Base-by-base conservation (phyloP, 208 protist species). In the Phytomonas francai region DNA sequence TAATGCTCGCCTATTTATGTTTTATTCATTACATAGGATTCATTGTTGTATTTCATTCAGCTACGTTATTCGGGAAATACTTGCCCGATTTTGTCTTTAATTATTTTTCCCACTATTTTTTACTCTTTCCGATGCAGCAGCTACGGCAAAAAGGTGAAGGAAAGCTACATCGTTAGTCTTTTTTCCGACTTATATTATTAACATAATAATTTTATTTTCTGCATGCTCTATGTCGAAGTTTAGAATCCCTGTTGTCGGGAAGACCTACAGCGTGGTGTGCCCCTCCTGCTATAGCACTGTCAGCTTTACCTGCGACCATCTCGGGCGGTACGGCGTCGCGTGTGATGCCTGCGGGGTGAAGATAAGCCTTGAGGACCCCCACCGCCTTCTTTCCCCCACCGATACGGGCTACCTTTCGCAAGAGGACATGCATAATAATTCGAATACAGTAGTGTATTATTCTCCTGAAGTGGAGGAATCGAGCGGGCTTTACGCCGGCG, bases 301-400 rank as follows among this genome's bases (percentile, higher is more conserved):
- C 63, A 71, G 61, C 59, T 95, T 93, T 65, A 71, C 83, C 28
- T 95, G 87, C 70, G 49, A 34, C 6, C 82, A 71, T 25, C 63
- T 71, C 34, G 27, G 39, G 11, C 79, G 75, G 67, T 91, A 89
- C 63, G 81, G 87, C 32, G 81, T 82, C 54, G 65, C 74, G 42
- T 95, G 89, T 65, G 60, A 64, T 68, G 60, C 81, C 5, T 95
- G 89, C 74, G 70, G 71, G 25, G 71, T 83, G 8, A 56, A 83
- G 28, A 78, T 95, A 57, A 85, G 92, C 71, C 77, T 95, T 60
- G 84, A 85, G 29, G 70, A 88, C 60, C 84, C 89, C 0, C 74
- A 60, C 3, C 67, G 71, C 25, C 77, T 80, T 29, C 78, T 94
- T 16, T 51, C 72, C 0, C 72, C 74, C 61, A 64, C 31, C 31